A percentile compares a stretch with the other conserved stretches of the same genome.
phyloP scores from a whole-genome alignment of 257 asterid genomes.

The Handroanthus guayacan region DNA sequence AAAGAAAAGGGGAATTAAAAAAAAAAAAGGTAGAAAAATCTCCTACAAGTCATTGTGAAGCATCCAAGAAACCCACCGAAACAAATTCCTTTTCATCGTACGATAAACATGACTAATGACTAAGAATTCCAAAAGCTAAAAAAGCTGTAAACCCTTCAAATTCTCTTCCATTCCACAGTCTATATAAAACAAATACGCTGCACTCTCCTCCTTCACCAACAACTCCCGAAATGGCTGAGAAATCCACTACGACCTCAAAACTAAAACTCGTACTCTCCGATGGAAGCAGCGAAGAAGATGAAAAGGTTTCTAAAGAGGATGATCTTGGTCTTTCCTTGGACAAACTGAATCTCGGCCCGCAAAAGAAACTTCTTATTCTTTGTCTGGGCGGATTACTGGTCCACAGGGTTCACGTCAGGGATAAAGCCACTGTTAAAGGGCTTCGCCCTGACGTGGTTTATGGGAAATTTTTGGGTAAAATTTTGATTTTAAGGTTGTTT shows the following conservation, averaged over 20 bases:
- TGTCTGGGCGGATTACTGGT: slow-evolving; percentile 63
- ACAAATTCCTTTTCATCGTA: not conserved
- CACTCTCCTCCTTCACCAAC: not conserved
- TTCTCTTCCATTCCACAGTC: not conserved
- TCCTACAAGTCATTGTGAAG: not conserved
- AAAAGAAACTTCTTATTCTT: slow-evolving; percentile 64
- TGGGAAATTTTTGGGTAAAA: slow-evolving; percentile 51
- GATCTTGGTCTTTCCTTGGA: slow-evolving; percentile 51
- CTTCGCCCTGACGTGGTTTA: slow-evolving; percentile 46
- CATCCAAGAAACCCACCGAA: not conserved
- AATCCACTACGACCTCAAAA: slow-evolving; percentile 36
- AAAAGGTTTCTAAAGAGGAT: slow-evolving; percentile 19
- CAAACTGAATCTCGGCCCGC: slow-evolving; percentile 59
- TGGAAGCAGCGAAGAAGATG: slow-evolving; percentile 43
- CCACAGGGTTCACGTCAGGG: slow-evolving; percentile 42
- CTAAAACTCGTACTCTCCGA: slow-evolving; percentile 31
- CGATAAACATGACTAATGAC: not conserved
- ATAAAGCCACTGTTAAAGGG: slow-evolving; percentile 34
- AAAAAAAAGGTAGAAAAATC: too few species aligned
- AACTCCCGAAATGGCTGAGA: slow-evolving; percentile 36
- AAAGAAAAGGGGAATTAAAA: too few species aligned
- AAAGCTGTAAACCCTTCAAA: not conserved
- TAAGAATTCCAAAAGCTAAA: slow-evolving; percentile 15
- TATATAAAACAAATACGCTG: slow-evolving; percentile 7
- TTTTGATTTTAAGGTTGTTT: not conserved